phyloP scores from a whole-genome alignment of 352 stramenopile genomes.

The Albugo candida region DNA sequence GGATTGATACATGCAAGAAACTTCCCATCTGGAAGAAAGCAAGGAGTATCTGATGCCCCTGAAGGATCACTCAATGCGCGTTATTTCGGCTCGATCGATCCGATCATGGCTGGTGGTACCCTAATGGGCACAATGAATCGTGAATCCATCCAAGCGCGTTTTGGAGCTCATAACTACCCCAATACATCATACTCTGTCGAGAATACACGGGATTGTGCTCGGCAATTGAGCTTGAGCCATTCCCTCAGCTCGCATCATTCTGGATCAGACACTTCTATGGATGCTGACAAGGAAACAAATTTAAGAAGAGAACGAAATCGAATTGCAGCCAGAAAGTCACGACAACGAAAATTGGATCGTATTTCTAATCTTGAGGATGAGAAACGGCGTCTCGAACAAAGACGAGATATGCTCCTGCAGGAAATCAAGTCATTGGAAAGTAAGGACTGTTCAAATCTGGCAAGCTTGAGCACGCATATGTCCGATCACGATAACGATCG shows the following conservation, averaged over 20 bases:
- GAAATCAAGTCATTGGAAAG: conserved; percentile 71
- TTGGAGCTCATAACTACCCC: neutral
- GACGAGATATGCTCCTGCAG: conserved; percentile 72
- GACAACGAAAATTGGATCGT: conserved; percentile 68
- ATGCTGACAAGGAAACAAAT: conserved; percentile 36
- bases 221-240: neutral
- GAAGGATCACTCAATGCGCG: neutral
- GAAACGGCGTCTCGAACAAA: conserved; percentile 72
- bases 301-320: conserved; percentile 67
- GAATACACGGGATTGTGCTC: neutral
- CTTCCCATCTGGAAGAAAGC: conserved; percentile 17
- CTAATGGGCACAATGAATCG: conserved; percentile 21
- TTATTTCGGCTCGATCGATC: neutral
- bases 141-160: neutral
- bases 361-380: conserved; percentile 77
- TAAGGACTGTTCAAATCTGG: conserved; percentile 16
- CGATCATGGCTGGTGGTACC: conserved; percentile 25
- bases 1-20: conserved; percentile 31
- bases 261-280: conserved; percentile 42
- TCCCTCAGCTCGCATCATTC: conserved; percentile 26
- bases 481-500: conserved; percentile 6
- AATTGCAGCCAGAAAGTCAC: conserved; percentile 63
- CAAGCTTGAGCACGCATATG: neutral
- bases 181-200: neutral
- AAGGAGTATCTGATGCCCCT: neutral